Evolutionary conservation across 371 early-diverging fungal species (phyloP).

Genomic region (Mortierella sp.): DNA sequence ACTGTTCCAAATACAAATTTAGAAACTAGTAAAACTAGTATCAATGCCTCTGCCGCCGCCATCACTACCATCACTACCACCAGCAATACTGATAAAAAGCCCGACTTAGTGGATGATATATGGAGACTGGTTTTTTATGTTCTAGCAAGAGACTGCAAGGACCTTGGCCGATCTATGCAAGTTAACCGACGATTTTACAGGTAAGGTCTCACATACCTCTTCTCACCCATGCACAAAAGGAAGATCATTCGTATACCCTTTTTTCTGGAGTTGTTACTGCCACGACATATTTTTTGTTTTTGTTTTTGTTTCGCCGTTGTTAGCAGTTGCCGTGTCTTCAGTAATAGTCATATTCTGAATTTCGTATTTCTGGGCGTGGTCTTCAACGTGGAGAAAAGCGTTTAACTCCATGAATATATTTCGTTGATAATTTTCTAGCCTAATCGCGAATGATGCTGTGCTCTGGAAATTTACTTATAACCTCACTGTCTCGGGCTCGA

Average conservation of each 20-base stretch:
- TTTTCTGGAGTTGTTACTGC: background rate
- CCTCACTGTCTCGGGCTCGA: constrained; percentile 44
- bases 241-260: background rate
- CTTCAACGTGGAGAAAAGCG: background rate
- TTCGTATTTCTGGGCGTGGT: constrained; percentile 3
- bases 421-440: constrained; percentile 7
- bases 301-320: background rate
- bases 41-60: background rate
- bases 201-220: constrained; percentile 7
- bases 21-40: background rate
- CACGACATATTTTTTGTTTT: background rate
- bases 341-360: constrained; percentile 9
- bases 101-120: constrained; percentile 47
- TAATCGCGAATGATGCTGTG: constrained; percentile 42
- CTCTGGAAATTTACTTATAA: constrained; percentile 42
- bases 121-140: constrained; percentile 43
- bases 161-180: constrained; percentile 39
- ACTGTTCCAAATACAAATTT: background rate
- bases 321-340: background rate
- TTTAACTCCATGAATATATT: background rate
- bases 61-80: background rate
- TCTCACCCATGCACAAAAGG: too few relatives aligned
- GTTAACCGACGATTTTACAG: constrained; percentile 37
- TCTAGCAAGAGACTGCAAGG: constrained; percentile 33
- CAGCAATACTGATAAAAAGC: background rate